These are phyloP conservation scores for Calocybe gangraenosa DNA, from an alignment of 768 basidiomycete genomes.

Conservation along the genomic window DNA sequence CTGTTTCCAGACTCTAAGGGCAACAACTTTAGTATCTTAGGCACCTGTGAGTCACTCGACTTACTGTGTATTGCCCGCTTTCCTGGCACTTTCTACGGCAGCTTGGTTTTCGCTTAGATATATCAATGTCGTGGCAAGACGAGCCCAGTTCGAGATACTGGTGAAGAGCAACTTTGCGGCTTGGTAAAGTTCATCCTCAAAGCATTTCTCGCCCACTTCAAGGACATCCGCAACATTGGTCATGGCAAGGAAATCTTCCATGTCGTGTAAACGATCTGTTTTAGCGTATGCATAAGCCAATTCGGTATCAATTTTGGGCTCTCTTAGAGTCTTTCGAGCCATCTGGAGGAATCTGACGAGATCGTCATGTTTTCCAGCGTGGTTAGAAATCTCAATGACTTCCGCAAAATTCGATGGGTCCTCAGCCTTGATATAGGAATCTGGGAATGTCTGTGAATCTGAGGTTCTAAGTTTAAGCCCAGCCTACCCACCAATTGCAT, in stretches of 20 bases:
- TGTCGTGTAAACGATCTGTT: conserved; percentile 95
- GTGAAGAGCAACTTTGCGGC: conserved; percentile 94
- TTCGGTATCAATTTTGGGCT: conserved; percentile 98
- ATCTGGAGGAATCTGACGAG: conserved; percentile 97
- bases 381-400: conserved; percentile 93
- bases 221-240: conserved; percentile 98
- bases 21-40: conserved; percentile 11
- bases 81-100: conserved; percentile 98
- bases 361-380: conserved; percentile 88
- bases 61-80: conserved; percentile 97
- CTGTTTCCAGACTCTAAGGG: conserved; percentile 94
- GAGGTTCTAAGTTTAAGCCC: background rate
- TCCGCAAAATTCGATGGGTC: conserved; percentile 93
- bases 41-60: conserved; percentile 21
- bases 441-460: conserved; percentile 30
- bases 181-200: conserved; percentile 96
- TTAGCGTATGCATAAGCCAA: conserved; percentile 98
- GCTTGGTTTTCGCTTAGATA: conserved; percentile 98
- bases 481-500: conserved; percentile 74
- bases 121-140: conserved; percentile 95
- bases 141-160: conserved; percentile 98
- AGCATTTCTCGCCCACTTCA: conserved; percentile 98
- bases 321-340: conserved; percentile 95
- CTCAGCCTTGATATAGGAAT: conserved; percentile 97
- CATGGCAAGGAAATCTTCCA: conserved; percentile 99